Conservation (phyloP, 805 yeast species). For the Kodamaea sagamina region DNA sequence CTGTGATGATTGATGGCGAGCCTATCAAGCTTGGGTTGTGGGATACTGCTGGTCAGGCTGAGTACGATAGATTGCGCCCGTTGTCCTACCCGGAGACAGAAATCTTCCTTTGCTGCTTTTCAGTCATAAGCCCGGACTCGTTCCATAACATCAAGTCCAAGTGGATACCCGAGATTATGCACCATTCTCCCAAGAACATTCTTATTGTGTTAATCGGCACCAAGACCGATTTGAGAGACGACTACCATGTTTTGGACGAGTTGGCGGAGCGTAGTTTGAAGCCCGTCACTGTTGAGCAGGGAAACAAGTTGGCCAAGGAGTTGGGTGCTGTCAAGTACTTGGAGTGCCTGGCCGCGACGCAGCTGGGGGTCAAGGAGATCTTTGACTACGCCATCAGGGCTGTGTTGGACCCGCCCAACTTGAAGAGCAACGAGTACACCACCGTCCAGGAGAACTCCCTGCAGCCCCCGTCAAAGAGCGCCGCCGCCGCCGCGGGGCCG, state of each 20-base stretch:
- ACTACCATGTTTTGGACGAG: slow-evolving; percentile 70
- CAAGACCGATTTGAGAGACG: slow-evolving; percentile 84
- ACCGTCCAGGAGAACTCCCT: slow-evolving; percentile 18
- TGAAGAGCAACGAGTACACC: slow-evolving; percentile 15
- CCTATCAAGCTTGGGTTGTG: slow-evolving; percentile 84
- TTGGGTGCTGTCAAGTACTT: slow-evolving; percentile 71
- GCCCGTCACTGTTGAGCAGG: slow-evolving; percentile 66
- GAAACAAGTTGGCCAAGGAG: slow-evolving; percentile 65
- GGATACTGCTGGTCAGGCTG: slow-evolving; percentile 97
- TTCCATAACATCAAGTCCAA: slow-evolving; percentile 79
- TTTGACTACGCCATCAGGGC: slow-evolving; percentile 80
- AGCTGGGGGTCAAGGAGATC: slow-evolving; percentile 79
- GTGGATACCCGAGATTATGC: slow-evolving; percentile 79
- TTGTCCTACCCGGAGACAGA: slow-evolving; percentile 91
- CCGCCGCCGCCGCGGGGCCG: slow-evolving; percentile 11
- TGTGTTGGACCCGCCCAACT: slow-evolving; percentile 56
- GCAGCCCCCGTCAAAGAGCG: slow-evolving; percentile 13
- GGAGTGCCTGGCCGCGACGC: slow-evolving; percentile 91
- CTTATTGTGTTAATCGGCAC: slow-evolving; percentile 80
- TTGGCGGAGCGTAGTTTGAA: slow-evolving; percentile 60
- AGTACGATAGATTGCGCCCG: slow-evolving; percentile 87
- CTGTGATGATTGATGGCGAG: slow-evolving; percentile 78
- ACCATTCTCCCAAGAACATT: slow-evolving; percentile 74
- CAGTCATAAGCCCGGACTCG: slow-evolving; percentile 77
- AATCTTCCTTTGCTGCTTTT: slow-evolving; percentile 82